Evolutionary conservation across 1,139 yeast genomes (phyloP).

Genomic region (Lizanozyma gosingica): DNA sequence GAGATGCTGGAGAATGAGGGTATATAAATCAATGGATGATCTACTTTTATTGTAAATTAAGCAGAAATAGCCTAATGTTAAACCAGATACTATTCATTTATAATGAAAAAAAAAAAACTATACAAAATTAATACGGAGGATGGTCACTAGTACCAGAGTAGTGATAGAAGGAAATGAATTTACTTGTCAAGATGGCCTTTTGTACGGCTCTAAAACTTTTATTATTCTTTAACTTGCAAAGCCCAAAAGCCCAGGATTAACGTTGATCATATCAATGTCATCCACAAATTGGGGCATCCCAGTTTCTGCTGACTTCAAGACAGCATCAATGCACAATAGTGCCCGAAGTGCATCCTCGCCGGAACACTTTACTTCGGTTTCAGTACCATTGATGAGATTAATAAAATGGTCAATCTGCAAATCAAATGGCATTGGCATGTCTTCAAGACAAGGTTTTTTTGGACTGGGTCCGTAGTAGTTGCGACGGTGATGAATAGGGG

Average conservation of each 20-base stretch:
- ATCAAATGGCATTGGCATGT: constrained; percentile 21
- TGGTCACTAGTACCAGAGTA: too few species aligned
- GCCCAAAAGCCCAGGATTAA: constrained; percentile 3
- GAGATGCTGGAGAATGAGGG: too few species aligned
- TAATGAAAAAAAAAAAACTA: too few species aligned
- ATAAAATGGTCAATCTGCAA: constrained; percentile 31
- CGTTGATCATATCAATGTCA: constrained; percentile 8
- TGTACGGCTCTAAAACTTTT: too few species aligned
- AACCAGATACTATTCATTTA: background rate
- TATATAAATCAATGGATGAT: too few species aligned
- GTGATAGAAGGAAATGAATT: too few species aligned
- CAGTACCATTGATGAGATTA: constrained; percentile 21
- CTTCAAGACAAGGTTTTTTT: background rate
- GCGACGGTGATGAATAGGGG: background rate
- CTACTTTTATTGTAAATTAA: too few species aligned
- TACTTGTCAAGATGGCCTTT: too few species aligned
- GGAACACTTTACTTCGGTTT: constrained; percentile 21
- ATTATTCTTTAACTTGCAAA: too few species aligned
- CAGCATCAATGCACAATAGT: constrained; percentile 16
- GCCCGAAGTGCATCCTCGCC: constrained; percentile 34
- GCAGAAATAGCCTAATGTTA: too few species aligned
- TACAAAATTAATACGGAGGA: too few species aligned
- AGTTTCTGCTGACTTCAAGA: constrained; percentile 11
- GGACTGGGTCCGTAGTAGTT: background rate
- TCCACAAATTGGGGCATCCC: constrained; percentile 12